Conservation (phyloP, 1,284 basidiomycete genomes). For the Porogramme epimiltina region DNA sequence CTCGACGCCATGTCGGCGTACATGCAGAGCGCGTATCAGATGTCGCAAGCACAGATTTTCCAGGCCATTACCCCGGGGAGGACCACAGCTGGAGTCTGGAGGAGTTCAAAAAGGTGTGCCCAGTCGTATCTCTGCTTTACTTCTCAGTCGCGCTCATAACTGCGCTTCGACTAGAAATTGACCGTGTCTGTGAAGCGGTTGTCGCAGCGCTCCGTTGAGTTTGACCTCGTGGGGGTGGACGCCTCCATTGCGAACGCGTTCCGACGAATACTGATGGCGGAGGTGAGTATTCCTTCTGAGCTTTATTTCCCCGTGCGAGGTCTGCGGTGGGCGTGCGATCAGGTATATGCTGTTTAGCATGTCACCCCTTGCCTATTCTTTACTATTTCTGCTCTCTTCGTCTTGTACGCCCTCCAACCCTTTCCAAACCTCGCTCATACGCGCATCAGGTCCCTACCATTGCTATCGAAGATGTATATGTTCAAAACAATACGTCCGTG, state of each 20-base stretch:
- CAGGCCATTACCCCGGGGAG: conserved; percentile 83
- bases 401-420: too few relatives aligned
- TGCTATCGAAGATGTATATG: conserved; percentile 92
- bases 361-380: too few relatives aligned
- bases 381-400: too few relatives aligned
- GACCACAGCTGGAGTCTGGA: conserved; percentile 83
- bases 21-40: conserved; percentile 77
- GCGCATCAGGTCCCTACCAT: conserved; percentile 80
- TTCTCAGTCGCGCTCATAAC: too few relatives aligned
- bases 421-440: background rate
- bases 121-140: background rate
- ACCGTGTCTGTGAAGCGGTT: conserved; percentile 76
- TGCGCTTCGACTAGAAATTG: conserved; percentile 54
- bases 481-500: conserved; percentile 96
- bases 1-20: conserved; percentile 54
- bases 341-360: too few relatives aligned
- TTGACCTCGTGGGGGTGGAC: conserved; percentile 96
- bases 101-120: conserved; percentile 74
- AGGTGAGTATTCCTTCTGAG: conserved; percentile 54
- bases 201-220: conserved; percentile 85
- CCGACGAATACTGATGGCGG: conserved; percentile 90
- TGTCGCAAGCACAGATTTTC: conserved; percentile 85
- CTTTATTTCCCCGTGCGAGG: background rate
- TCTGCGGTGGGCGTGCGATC: too few relatives aligned
- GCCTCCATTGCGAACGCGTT: conserved; percentile 96